Conservation (phyloP, 495 filamentous ascomycete species). For the Opeltia flavorubescens region DNA sequence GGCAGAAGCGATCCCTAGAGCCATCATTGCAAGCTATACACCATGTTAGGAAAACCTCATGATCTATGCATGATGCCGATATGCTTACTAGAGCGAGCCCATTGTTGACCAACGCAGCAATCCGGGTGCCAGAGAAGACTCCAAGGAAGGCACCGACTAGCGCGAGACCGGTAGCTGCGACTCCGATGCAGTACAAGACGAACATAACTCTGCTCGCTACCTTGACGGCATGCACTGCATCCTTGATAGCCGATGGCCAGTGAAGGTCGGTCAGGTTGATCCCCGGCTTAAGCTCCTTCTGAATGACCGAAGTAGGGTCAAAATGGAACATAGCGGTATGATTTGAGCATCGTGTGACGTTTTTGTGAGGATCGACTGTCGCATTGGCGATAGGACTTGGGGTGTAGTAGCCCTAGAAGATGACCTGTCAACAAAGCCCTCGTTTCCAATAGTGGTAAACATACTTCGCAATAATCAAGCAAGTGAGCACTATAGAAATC, state of each 20-base stretch:
- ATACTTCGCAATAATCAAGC: constrained; percentile 47
- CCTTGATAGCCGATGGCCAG: constrained; percentile 49
- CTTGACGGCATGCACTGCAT: constrained; percentile 39
- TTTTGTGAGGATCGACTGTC: constrained; percentile 32
- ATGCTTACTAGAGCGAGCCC: constrained; percentile 29
- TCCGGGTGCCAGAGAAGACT: constrained; percentile 24
- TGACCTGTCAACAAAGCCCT: not conserved
- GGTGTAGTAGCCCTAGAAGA: constrained; percentile 36
- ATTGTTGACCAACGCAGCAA: constrained; percentile 27
- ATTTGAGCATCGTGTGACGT: constrained; percentile 49
- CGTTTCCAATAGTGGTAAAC: not conserved
- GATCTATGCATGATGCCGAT: not conserved
- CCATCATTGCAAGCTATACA: constrained; percentile 30
- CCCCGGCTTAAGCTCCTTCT: constrained; percentile 36
- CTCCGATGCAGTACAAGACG: constrained; percentile 50
- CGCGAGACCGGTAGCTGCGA: constrained; percentile 40
- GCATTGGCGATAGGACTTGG: constrained; percentile 29
- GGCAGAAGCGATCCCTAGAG: constrained; percentile 44
- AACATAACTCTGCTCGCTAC: constrained; percentile 39
- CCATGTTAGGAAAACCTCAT: not conserved
- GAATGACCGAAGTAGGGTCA: constrained; percentile 42
- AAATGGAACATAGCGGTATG: constrained; percentile 39
- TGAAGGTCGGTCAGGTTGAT: constrained; percentile 40
- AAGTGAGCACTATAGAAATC: constrained; percentile 65
- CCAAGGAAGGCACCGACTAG: constrained; percentile 35